Base-by-base conservation (phyloP, 2,329 filamentous ascomycete species). In the Rhytidhysteron rufulum region DNA sequence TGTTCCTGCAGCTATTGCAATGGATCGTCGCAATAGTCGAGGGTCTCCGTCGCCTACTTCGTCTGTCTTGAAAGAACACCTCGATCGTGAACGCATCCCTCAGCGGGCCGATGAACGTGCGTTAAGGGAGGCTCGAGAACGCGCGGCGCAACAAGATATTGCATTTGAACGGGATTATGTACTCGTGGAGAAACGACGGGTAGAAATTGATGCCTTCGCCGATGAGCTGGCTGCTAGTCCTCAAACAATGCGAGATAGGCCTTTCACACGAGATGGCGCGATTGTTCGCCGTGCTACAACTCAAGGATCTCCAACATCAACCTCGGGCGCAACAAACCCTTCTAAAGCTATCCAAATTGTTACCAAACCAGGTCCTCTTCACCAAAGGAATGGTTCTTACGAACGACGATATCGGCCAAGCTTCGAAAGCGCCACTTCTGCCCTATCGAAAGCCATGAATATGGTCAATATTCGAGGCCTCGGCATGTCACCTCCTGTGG, bases 141-240 rank as follows among this genome's bases (percentile, higher is more conserved):
- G 77, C 33, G 85, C 84, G 3, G 88, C 87, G 3, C 87, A 95
- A 54, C 87, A 95, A 54, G 91, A 97, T 49, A 82, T 94, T 35
- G 86, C 86, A 1, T 86, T 95, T 53, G 90, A 95, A 60, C 82
- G 91, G 49, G 93, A 97, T 50, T 98, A 97, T 55, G 91, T 98
- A 16, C 76, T 97, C 19, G 88, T 98, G 10, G 93, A 98, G 69
- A 95, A 96, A 71, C 83, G 85, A 49, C 86, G 89, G 16, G 90
- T 98, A 9, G 91, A 97, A 64, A 91, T 98, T 37, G 97, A 98
- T 63, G 93, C 93, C 3, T 85, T 98, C 56, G 93, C 93, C 17
- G 93, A 98, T 65, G 91, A 97, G 66, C 73, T 98, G 59, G 90
- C 88, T 32, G 86, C 89, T 38, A 91, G 86, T 56, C 86, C 86